Conservation (phyloP, 345 rosid species). For the Gossypium raimondii region DNA sequence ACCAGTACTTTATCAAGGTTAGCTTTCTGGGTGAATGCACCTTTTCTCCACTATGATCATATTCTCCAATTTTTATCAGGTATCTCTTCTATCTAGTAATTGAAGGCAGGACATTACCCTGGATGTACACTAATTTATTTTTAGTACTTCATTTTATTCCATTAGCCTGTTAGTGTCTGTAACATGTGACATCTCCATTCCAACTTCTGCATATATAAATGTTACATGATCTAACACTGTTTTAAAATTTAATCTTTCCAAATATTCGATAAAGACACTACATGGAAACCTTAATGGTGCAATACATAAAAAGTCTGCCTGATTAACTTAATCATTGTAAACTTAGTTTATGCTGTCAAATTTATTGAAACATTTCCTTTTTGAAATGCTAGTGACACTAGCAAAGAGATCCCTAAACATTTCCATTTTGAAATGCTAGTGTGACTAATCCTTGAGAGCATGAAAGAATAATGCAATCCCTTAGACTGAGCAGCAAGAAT, state of each 20-base stretch:
- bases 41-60: neutral
- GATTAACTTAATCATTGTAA: too few relatives aligned
- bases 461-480: neutral
- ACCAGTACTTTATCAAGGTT: constrained; percentile 95
- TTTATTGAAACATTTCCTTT: neutral
- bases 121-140: neutral
- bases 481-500: neutral
- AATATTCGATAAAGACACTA: too few relatives aligned
- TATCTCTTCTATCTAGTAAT: neutral
- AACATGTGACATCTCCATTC: too few relatives aligned
- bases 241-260: too few relatives aligned
- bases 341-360: neutral
- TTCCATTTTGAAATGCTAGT: neutral
- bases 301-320: too few relatives aligned
- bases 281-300: too few relatives aligned
- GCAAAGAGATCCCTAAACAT: neutral
- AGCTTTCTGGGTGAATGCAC: constrained; percentile 7
- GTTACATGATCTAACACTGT: too few relatives aligned
- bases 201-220: too few relatives aligned
- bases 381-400: neutral
- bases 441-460: neutral
- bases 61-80: neutral
- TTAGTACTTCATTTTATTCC: neutral
- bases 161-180: neutral
- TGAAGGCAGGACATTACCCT: neutral